Evolutionary conservation across 2,329 filamentous ascomycete genomes (phyloP), one percentile per base, ranked within the genome.

Genomic region (Stemphylium vesicarium): DNA sequence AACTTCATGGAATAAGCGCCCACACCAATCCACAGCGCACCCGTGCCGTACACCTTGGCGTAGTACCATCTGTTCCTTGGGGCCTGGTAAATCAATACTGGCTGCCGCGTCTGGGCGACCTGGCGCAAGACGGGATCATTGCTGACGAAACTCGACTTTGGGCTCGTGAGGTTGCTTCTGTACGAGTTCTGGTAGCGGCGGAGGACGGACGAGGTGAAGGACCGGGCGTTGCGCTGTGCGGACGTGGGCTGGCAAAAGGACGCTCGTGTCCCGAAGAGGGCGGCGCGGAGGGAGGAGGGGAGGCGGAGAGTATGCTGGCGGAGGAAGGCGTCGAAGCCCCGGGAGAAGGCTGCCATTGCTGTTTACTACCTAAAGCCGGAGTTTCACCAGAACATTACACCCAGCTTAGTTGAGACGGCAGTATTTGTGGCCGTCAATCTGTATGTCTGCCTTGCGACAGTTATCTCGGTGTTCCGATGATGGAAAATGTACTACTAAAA

Each of bases 111-210:
- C 45, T 69, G 59, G 5, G 63, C 52, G 7, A 75, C 68, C 38
- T 66, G 63, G 26, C 71, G 72, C 16, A 75, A 59, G n/a, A 74
- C 69, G 2, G 72, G 70, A 49, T 75, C 72, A 44, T 56, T 59
- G 49, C 50, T 63, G n/a, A 65, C 40, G 48, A 67, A 66, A 44
- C 52, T 60, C 4, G 55, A 54, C 29, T 49, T 62, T 2, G 35
- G 39, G 1, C 42, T 49, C 35, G 53, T 31, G 10, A 50, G 41
- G 11, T 47, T 45, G 10, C 43, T 40, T 36, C 58, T 60, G 38
- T 53, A 57, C 12, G 49, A 47, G 47, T 64, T 60, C 26, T 64
- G 59, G 41, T 70, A 69, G 55, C 68, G 60, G 15, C 63, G 68
- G 8, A 65, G 35, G 33, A 58, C 46, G 7, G 71, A 62, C 0